These are phyloP conservation scores for Mortierella sp. DNA, from an alignment of 371 early-diverging fungal genomes.

Conservation along the genomic window DNA sequence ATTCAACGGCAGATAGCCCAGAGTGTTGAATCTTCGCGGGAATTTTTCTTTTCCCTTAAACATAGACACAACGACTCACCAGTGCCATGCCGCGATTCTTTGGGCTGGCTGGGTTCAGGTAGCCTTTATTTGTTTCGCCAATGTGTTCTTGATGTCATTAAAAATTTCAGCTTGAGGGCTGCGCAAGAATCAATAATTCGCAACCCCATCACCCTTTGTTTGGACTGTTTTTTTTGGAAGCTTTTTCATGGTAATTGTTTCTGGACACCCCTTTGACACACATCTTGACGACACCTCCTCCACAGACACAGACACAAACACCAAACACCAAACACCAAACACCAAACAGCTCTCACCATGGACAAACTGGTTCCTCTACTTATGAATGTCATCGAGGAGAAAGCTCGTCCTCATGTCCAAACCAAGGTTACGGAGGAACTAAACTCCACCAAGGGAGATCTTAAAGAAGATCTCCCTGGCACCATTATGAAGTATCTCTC, in stretches of 20 bases:
- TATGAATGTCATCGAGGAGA: slow-evolving; percentile 39
- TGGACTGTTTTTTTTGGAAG: background rate
- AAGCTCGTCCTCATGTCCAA: slow-evolving; percentile 51
- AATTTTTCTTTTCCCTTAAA: too few species aligned
- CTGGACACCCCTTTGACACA: background rate
- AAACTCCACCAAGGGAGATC: slow-evolving; percentile 31
- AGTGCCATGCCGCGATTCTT: too few species aligned
- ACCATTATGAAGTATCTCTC: slow-evolving; percentile 33
- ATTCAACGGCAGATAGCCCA: too few species aligned
- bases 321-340: background rate
- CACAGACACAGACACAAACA: background rate
- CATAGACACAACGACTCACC: too few species aligned
- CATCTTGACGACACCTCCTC: background rate
- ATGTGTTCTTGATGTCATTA: too few species aligned
- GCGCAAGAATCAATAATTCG: too few species aligned
- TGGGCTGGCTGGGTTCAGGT: too few species aligned
- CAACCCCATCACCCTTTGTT: too few species aligned
- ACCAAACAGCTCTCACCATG: slow-evolving; percentile 17
- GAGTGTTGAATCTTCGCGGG: too few species aligned
- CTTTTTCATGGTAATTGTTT: background rate
- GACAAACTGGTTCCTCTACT: slow-evolving; percentile 32
- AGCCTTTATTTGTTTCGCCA: too few species aligned
- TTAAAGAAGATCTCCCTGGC: slow-evolving; percentile 42
- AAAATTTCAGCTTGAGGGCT: too few species aligned
- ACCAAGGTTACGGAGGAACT: slow-evolving; percentile 44